phyloP scores from a whole-genome alignment of 1,284 basidiomycete species.

The Cryptococcus sp. region DNA sequence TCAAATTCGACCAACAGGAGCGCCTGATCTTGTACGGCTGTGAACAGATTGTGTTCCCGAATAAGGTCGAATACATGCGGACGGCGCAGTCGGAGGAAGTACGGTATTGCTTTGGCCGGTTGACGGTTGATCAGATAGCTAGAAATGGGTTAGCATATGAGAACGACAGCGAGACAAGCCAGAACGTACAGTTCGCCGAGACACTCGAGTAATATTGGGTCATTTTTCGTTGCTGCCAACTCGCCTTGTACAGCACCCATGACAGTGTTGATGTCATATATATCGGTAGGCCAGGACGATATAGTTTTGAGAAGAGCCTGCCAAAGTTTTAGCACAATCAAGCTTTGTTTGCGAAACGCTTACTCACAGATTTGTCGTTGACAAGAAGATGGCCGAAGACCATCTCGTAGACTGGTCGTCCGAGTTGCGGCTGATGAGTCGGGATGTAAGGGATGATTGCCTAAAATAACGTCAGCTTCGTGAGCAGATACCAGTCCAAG shows the following conservation, averaged over 20 bases:
- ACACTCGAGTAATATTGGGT: constrained; percentile 79
- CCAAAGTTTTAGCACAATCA: background rate
- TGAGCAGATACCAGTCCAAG: background rate
- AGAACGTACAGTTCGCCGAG: constrained; percentile 77
- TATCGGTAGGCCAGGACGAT: constrained; percentile 82
- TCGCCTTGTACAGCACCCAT: constrained; percentile 84
- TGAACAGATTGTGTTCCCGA: constrained; percentile 89
- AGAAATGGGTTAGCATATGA: constrained; percentile 1
- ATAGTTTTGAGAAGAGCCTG: constrained; percentile 77
- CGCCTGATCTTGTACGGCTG: constrained; percentile 91
- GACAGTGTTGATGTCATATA: constrained; percentile 85
- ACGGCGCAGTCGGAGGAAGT: constrained; percentile 78
- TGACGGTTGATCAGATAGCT: constrained; percentile 85
- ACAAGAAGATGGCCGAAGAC: constrained; percentile 83
- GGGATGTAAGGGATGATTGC: constrained; percentile 88
- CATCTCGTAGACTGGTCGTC: constrained; percentile 90
- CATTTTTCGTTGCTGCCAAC: constrained; percentile 65
- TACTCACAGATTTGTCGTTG: constrained; percentile 69
- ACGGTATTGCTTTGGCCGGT: constrained; percentile 89
- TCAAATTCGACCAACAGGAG: constrained; percentile 92
- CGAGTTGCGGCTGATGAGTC: constrained; percentile 74
- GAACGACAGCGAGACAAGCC: background rate
- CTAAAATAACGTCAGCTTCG: constrained; percentile 51
- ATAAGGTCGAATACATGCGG: constrained; percentile 95
- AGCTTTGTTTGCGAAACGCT: background rate